Conservation (phyloP, 805 yeast genomes). For the Wickerhamiella bombiphila region DNA sequence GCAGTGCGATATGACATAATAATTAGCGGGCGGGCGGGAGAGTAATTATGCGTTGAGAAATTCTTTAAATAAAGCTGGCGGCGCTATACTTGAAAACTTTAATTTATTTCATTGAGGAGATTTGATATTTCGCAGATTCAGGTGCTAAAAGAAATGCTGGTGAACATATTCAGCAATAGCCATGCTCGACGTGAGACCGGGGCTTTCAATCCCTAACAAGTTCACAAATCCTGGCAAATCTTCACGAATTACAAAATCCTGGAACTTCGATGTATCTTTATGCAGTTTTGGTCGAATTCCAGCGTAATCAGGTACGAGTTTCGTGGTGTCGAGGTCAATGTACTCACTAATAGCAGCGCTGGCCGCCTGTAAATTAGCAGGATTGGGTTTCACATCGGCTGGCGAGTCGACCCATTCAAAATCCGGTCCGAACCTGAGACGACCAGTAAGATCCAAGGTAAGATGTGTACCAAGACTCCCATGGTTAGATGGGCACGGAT, state of each 20-base stretch:
- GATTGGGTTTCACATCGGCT: constrained; percentile 20
- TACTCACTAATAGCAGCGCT: constrained; percentile 42
- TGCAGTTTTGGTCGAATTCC: constrained; percentile 75
- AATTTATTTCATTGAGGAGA: no score
- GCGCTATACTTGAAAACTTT: no score
- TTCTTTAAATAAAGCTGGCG: no score
- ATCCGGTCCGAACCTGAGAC: constrained; percentile 77
- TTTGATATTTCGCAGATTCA: no score
- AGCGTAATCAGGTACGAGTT: constrained; percentile 51
- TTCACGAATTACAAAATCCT: constrained; percentile 59
- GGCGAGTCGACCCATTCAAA: constrained; percentile 53
- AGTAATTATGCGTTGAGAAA: no score
- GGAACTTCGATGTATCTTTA: constrained; percentile 34
- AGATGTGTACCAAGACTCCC: constrained; percentile 81
- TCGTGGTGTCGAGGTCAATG: constrained; percentile 39
- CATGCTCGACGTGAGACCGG: constrained; percentile 72
- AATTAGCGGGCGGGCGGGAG: no score
- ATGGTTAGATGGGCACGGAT: constrained; percentile 64
- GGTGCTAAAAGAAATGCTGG: constrained; percentile 5
- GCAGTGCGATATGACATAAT: neutral
- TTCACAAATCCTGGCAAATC: constrained; percentile 72
- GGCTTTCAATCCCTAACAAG: constrained; percentile 74
- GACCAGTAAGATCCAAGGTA: constrained; percentile 70
- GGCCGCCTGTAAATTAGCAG: constrained; percentile 38
- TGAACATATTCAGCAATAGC: constrained; percentile 68